Base-by-base conservation (phyloP, 2,329 filamentous ascomycete genomes). In the Aureobasidium sp. region DNA sequence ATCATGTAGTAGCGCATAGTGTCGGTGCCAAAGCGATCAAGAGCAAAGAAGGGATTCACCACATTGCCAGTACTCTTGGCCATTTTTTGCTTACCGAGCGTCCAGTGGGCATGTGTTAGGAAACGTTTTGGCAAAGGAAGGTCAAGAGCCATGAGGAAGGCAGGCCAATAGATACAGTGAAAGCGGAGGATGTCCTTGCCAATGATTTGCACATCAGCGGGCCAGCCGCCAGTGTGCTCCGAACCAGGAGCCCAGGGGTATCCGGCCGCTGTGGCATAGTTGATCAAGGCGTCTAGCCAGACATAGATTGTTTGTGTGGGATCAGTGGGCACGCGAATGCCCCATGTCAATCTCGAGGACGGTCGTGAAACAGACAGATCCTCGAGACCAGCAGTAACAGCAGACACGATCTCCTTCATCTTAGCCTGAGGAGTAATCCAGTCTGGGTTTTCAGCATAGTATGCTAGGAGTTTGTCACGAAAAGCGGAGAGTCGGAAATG, bases 161-260 rank as follows among this genome's bases (percentile, higher is more conserved):
- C 94, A 0, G 94, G 94, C 94, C 95, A 99, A 79, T 99, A 99
- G 52, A 99, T 87, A 74, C 90, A 93, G 73, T 99, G 95, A 75
- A 99, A 99, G 20, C 92, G 88, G 63, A 96, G 81, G 67, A 99
- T 99, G 73, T 99, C 94, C 75, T 99, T 99, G 53, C 94, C 94
- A 61, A 99, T 87, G 29, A 99, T 85, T 50, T 99, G 94, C 20
- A 94, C 82, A 73, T 99, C 87, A 9, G 91, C 90, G 5, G 94
- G 94, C 93, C 94, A 99, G 27, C 89, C 86, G 55, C 82, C 82
- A 24, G 77, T 77, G 15, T 79, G 73, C 64, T 88, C 84, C 4
- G 81, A 77, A 1, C 85, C 85, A 0, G 89, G 87, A 0, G 85
- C 76, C 85, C 88, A 91, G 37, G 91, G 91, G 71, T 95, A 97